These are phyloP conservation scores for Phytophthora sansomeana DNA, from an alignment of 352 stramenopile genomes.

Conservation along the genomic window DNA sequence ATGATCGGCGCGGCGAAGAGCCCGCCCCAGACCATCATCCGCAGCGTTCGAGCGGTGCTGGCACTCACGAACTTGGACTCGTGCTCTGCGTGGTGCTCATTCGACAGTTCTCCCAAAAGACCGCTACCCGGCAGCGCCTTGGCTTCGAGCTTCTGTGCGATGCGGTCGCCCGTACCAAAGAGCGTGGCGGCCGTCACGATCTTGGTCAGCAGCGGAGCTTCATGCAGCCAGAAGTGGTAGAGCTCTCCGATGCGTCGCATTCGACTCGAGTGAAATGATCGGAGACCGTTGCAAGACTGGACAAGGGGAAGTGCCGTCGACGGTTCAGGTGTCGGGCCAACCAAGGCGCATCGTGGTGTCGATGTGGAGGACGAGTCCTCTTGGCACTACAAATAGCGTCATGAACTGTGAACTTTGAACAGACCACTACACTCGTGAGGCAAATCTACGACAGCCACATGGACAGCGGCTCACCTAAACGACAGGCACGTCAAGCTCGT, in stretches of 20 bases:
- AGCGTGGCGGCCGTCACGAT: slow-evolving; percentile 55
- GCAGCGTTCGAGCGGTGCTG: slow-evolving; percentile 47
- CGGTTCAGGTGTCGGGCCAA: not conserved
- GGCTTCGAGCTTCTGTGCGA: slow-evolving; percentile 49
- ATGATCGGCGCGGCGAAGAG: slow-evolving; percentile 82
- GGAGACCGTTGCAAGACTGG: not conserved
- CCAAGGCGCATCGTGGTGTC: not conserved
- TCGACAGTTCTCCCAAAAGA: slow-evolving; percentile 18
- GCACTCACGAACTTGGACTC: slow-evolving; percentile 9
- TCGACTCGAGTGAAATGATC: not conserved
- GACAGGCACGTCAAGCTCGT: slow-evolving; percentile 17
- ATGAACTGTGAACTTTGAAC: not conserved
- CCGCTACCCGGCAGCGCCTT: slow-evolving; percentile 4
- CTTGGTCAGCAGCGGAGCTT: slow-evolving; percentile 65
- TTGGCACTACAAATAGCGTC: slow-evolving; percentile 9
- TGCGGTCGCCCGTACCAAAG: slow-evolving; percentile 58
- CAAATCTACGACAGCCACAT: not conserved
- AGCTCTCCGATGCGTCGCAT: slow-evolving; percentile 40
- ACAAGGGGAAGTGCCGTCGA: slow-evolving; percentile 6
- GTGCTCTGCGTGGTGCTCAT: slow-evolving; percentile 2
- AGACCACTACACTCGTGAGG: not conserved
- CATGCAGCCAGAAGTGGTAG: slow-evolving; percentile 55
- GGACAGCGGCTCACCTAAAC: not conserved
- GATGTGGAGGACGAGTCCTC: slow-evolving; percentile 11
- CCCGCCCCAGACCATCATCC: slow-evolving; percentile 88